A percentile compares a stretch with the other conserved stretches of the same genome.
Conservation (phyloP, 2,329 filamentous ascomycete genomes). For the Hypoxylon sp. region DNA sequence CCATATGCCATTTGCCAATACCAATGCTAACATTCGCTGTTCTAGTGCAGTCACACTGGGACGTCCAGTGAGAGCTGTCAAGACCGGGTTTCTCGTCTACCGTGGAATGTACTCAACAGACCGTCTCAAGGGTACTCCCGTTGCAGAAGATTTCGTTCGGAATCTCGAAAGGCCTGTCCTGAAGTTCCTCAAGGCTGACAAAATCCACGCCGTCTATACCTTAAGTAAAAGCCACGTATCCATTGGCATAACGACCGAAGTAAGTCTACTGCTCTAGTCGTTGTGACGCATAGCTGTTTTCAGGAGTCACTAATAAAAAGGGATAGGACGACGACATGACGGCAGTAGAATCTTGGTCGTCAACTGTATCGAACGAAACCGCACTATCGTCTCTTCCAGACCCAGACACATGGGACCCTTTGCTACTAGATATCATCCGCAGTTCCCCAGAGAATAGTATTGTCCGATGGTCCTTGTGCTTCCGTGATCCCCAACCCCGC, state of each 20-base stretch:
- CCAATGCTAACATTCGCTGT: slow-evolving; percentile 21
- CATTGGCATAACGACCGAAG: slow-evolving; percentile 23
- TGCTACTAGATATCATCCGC: slow-evolving; percentile 30
- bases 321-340: slow-evolving; percentile 18
- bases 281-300: background rate
- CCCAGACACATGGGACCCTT: slow-evolving; percentile 37
- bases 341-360: slow-evolving; percentile 35
- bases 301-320: background rate
- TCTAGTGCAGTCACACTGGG: slow-evolving; percentile 32
- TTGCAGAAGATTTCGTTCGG: slow-evolving; percentile 15
- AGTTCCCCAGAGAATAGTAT: slow-evolving; percentile 53
- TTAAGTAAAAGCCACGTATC: slow-evolving; percentile 14
- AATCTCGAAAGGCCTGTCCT: slow-evolving; percentile 8
- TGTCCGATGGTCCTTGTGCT: slow-evolving; percentile 59
- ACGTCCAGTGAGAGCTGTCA: slow-evolving; percentile 27
- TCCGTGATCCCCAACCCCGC: slow-evolving; percentile 54
- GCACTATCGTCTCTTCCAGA: slow-evolving; percentile 19
- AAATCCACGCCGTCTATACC: slow-evolving; percentile 10
- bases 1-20: background rate
- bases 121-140: slow-evolving; percentile 15
- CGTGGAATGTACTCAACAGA: slow-evolving; percentile 28
- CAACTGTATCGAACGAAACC: slow-evolving; percentile 23
- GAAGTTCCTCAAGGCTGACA: background rate
- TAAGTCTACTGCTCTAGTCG: background rate
- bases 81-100: slow-evolving; percentile 24